Conservation (phyloP, 495 filamentous ascomycete genomes). For the Penicillium turbatum region DNA sequence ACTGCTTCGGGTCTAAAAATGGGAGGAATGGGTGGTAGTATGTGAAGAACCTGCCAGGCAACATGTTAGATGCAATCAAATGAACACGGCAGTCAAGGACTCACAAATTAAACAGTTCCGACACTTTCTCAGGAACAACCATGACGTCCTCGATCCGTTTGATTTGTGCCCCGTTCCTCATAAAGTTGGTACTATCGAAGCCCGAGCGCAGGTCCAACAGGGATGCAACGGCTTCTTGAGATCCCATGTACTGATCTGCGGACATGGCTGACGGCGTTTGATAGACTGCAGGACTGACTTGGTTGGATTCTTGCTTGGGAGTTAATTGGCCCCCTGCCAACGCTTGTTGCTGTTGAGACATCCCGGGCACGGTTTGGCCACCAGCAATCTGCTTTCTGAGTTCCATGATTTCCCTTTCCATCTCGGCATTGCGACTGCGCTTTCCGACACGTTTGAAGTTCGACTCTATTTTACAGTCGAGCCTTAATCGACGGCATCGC, state of each 20-base stretch:
- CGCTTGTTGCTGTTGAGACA: slow-evolving; percentile 44
- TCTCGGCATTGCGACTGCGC: slow-evolving; percentile 84
- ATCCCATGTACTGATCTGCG: slow-evolving; percentile 64
- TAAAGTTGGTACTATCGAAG: slow-evolving; percentile 44
- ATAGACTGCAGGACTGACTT: slow-evolving; percentile 40
- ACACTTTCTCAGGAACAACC: slow-evolving; percentile 65
- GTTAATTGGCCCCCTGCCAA: slow-evolving; percentile 48
- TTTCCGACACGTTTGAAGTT: slow-evolving; percentile 94
- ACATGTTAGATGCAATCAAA: slow-evolving; percentile 11
- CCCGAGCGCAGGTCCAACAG: slow-evolving; percentile 68
- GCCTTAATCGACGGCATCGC: slow-evolving; percentile 77
- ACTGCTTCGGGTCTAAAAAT: slow-evolving; percentile 66
- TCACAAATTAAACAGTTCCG: slow-evolving; percentile 71
- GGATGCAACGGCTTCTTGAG: slow-evolving; percentile 79
- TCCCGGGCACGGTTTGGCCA: slow-evolving; percentile 30
- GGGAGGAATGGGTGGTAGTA: slow-evolving; percentile 83
- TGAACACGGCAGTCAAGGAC: slow-evolving; percentile 2
- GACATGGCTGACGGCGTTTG: slow-evolving; percentile 44
- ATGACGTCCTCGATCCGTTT: slow-evolving; percentile 68
- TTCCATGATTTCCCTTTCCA: slow-evolving; percentile 67
- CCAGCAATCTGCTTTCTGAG: slow-evolving; percentile 64
- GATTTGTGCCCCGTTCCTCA: slow-evolving; percentile 44
- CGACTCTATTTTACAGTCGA: slow-evolving; percentile 87
- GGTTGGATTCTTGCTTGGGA: slow-evolving; percentile 51
- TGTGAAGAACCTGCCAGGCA: slow-evolving; percentile 56